Conservation (phyloP, 2,329 filamentous ascomycete species). For the Colletotrichum caudatum region DNA sequence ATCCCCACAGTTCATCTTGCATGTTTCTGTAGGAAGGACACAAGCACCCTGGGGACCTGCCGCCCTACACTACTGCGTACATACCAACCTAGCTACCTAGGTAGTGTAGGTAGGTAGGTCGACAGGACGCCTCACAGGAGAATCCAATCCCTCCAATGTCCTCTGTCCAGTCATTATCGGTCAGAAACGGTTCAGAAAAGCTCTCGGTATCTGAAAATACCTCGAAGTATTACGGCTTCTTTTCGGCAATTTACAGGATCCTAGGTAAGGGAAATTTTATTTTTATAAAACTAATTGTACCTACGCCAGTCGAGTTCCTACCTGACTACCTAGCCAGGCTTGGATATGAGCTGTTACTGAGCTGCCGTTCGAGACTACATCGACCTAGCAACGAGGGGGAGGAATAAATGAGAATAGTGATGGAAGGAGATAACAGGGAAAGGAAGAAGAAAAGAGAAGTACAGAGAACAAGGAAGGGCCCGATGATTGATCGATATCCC, state of each 20-base stretch:
- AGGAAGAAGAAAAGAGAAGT: not conserved
- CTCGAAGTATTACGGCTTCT: not conserved
- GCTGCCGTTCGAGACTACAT: too few species aligned
- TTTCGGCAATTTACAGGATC: not conserved
- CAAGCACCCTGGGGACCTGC: too few species aligned
- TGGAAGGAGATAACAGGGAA: not conserved
- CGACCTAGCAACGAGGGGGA: too few species aligned
- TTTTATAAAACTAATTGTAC: not conserved
- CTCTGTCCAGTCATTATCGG: not conserved
- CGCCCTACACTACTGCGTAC: too few species aligned
- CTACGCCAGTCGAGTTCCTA: conserved; percentile 7
- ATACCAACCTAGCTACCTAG: too few species aligned
- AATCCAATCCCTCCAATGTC: not conserved
- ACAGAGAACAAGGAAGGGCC: not conserved
- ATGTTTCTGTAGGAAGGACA: not conserved
- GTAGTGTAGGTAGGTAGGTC: not conserved
- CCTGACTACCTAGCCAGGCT: not conserved
- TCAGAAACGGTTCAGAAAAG: not conserved
- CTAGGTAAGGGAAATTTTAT: not conserved
- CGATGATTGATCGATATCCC: conserved; percentile 22
- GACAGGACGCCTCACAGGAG: not conserved
- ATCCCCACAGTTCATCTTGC: conserved; percentile 16
- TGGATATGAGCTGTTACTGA: conserved; percentile 6
- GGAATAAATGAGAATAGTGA: not conserved
- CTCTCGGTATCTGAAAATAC: conserved; percentile 1